phyloP scores from a whole-genome alignment of 75 land plant genomes.

The Azolla pinnata region DNA sequence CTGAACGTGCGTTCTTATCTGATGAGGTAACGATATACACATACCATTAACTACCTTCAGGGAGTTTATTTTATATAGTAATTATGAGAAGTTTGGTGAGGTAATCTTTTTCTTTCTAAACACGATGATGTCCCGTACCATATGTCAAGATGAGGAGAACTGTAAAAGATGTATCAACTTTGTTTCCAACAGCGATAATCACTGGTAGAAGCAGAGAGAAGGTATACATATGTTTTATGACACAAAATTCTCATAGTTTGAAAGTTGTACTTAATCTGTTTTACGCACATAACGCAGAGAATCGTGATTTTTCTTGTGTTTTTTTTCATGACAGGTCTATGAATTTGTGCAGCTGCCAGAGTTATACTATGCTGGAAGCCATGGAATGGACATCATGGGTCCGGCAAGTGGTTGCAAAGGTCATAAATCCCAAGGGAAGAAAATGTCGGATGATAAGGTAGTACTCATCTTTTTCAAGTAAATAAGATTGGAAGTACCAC shows the following conservation, averaged over 20 bases:
- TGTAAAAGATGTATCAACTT: slow-evolving; percentile 38
- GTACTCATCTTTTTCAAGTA: neutral
- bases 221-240: slow-evolving; percentile 22
- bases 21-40: slow-evolving; percentile 18
- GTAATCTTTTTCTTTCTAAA: slow-evolving; percentile 3
- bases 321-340: slow-evolving; percentile 40
- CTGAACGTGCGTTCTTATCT: slow-evolving; percentile 57
- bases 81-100: neutral
- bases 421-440: slow-evolving; percentile 20
- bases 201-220: slow-evolving; percentile 55
- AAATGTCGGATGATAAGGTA: slow-evolving; percentile 6
- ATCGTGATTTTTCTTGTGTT: neutral
- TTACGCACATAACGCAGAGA: neutral
- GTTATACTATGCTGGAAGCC: slow-evolving; percentile 79
- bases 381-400: slow-evolving; percentile 80
- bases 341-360: slow-evolving; percentile 60
- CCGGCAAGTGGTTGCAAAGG: slow-evolving; percentile 25
- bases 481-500: neutral
- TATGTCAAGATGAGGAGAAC: slow-evolving; percentile 50
- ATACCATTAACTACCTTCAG: neutral
- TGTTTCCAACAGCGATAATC: slow-evolving; percentile 58
- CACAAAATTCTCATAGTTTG: neutral
- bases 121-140: too few relatives aligned
- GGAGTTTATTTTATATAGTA: neutral
- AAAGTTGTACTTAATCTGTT: neutral